Conservation (phyloP, 2,329 filamentous ascomycete species). For the Phaeoacremonium minimum region DNA sequence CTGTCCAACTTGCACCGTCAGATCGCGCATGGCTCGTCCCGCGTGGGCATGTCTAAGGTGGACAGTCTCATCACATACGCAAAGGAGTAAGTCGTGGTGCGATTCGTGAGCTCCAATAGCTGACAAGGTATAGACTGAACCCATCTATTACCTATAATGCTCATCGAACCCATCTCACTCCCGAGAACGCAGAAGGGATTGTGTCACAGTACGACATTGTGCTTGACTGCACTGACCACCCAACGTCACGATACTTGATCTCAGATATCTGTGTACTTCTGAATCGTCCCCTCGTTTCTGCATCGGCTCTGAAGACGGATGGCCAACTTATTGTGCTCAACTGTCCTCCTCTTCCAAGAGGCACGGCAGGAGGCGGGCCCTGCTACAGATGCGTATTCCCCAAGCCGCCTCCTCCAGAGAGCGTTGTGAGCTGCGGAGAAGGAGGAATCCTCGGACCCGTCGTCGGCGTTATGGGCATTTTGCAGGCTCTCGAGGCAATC, state of each 20-base stretch:
- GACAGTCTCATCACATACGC: constrained; percentile 66
- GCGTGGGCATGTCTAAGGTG: constrained; percentile 74
- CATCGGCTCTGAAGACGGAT: constrained; percentile 82
- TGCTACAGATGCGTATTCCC: constrained; percentile 96
- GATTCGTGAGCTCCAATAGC: background rate
- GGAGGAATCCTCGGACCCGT: constrained; percentile 90
- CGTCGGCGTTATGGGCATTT: constrained; percentile 86
- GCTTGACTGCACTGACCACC: constrained; percentile 93
- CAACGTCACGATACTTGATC: constrained; percentile 85
- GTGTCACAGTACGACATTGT: constrained; percentile 74
- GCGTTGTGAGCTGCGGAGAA: constrained; percentile 82
- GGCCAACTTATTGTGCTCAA: constrained; percentile 90
- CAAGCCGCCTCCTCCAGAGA: constrained; percentile 76
- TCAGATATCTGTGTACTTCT: constrained; percentile 84
- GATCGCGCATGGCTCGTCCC: constrained; percentile 69
- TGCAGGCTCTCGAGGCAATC: constrained; percentile 86
- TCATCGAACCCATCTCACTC: constrained; percentile 61
- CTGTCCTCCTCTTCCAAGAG: constrained; percentile 62
- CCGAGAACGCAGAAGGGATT: constrained; percentile 62
- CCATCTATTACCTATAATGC: constrained; percentile 61
- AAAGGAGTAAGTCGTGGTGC: constrained; percentile 34
- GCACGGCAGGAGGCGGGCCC: constrained; percentile 59
- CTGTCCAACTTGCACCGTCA: constrained; percentile 90
- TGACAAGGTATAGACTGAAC: too few species aligned
- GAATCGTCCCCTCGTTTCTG: constrained; percentile 76